Evolutionary conservation across 441 rosid species (phyloP).

Genomic region (Mallotus repandus): DNA sequence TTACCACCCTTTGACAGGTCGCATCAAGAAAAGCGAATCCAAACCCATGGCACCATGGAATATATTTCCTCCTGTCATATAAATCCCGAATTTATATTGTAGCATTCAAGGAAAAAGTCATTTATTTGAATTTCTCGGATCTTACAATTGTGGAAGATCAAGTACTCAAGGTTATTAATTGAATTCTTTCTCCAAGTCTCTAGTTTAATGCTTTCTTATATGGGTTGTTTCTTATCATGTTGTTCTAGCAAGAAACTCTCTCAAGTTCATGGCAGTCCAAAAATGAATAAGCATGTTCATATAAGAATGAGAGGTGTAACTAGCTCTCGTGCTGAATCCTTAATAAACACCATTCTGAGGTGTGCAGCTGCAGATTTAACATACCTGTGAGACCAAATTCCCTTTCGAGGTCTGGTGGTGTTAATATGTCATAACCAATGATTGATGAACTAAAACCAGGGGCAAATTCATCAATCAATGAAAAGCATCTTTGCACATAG

Average conservation of each 20-base stretch:
- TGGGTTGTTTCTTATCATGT: background rate
- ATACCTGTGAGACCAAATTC: slow-evolving; percentile 87
- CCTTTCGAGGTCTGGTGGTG: slow-evolving; percentile 91
- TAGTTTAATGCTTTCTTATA: background rate
- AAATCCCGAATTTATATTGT: too few relatives aligned
- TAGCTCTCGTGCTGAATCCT: background rate
- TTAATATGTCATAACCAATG: slow-evolving; percentile 79
- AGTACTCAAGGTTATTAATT: background rate
- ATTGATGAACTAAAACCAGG: slow-evolving; percentile 83
- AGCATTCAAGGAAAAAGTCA: too few relatives aligned
- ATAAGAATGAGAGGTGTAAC: background rate
- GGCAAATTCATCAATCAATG: slow-evolving; percentile 39
- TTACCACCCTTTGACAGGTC: slow-evolving; percentile 90
- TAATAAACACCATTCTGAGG: background rate
- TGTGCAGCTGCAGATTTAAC: background rate
- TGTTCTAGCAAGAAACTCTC: background rate
- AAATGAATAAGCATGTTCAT: background rate
- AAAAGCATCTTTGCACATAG: slow-evolving; percentile 39
- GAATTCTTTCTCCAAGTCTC: background rate
- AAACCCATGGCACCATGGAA: slow-evolving; percentile 96
- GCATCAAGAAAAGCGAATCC: slow-evolving; percentile 92
- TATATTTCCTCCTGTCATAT: slow-evolving; percentile 69
- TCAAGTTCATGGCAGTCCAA: background rate
- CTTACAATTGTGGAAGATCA: background rate
- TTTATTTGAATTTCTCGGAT: too few relatives aligned